Conservation (phyloP, 106 monocot species). For the Acorus gramineus region DNA sequence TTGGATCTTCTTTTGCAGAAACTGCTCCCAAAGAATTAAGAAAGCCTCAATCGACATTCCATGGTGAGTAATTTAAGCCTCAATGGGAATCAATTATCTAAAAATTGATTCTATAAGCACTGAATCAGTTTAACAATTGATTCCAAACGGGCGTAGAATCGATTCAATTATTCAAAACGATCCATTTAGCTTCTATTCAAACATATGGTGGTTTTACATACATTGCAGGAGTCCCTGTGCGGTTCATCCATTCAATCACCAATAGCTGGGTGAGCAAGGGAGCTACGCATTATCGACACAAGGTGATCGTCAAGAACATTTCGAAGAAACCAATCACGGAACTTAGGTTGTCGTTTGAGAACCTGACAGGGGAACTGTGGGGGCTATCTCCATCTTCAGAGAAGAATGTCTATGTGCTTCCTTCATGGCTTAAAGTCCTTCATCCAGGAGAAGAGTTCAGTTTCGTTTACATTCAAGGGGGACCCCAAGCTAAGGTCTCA, state of each 20-base stretch:
- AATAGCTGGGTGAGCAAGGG: slow-evolving; percentile 45
- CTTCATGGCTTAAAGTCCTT: slow-evolving; percentile 43
- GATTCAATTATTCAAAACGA: neutral
- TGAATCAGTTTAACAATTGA: no score
- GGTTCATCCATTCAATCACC: slow-evolving; percentile 63
- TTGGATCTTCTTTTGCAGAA: no score
- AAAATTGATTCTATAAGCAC: no score
- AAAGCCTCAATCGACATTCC: no score
- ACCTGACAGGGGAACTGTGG: slow-evolving; percentile 52
- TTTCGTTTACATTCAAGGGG: slow-evolving; percentile 78
- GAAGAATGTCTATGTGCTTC: slow-evolving; percentile 46
- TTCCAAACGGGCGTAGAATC: neutral
- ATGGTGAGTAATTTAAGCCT: no score
- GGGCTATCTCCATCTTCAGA: slow-evolving; percentile 40
- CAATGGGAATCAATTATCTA: no score
- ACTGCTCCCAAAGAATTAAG: no score
- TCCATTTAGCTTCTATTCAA: neutral
- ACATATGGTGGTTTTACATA: neutral
- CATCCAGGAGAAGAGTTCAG: slow-evolving; percentile 27
- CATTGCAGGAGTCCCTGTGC: slow-evolving; percentile 36
- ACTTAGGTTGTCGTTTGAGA: slow-evolving; percentile 42
- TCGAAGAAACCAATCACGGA: slow-evolving; percentile 36
- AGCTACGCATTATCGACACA: slow-evolving; percentile 45
- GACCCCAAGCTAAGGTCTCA: slow-evolving; percentile 52
- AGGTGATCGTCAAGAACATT: slow-evolving; percentile 47